Evolutionary conservation across 2,329 filamentous ascomycete genomes (phyloP).

Genomic region (Magnaporthiopsis rhizophila): DNA sequence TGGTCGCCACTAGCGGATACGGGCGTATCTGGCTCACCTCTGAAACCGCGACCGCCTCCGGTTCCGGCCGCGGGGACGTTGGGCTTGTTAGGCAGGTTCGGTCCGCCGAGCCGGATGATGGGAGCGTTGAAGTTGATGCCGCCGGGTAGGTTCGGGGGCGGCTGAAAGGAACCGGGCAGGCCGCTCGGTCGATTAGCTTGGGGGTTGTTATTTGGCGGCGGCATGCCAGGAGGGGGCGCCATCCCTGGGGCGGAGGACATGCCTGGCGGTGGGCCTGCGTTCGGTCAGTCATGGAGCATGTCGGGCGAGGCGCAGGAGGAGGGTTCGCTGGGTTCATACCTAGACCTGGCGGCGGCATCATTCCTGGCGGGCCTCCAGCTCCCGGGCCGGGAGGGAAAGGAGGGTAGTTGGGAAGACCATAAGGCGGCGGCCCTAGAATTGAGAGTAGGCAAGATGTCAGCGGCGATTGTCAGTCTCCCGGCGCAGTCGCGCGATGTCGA

Average conservation of each 20-base stretch:
- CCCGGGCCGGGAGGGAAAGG: constrained; percentile 54
- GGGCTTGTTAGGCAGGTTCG: constrained; percentile 57
- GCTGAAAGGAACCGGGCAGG: constrained; percentile 77
- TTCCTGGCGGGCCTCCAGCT: constrained; percentile 46
- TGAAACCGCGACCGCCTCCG: constrained; percentile 35
- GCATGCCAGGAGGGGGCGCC: constrained; percentile 68
- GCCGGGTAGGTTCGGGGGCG: constrained; percentile 85
- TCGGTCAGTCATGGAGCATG: constrained; percentile 14
- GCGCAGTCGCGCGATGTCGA: not conserved
- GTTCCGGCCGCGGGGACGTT: constrained; percentile 23
- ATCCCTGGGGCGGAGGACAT: constrained; percentile 76
- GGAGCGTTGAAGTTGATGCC: constrained; percentile 98
- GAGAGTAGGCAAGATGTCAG: constrained; percentile 1
- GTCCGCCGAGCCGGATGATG: constrained; percentile 88
- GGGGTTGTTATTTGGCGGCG: constrained; percentile 47
- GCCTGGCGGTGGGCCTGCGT: constrained; percentile 65
- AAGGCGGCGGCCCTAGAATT: constrained; percentile 49
- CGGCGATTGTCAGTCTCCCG: not conserved
- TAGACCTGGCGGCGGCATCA: constrained; percentile 74
- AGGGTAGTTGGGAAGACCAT: constrained; percentile 65
- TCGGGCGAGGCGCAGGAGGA: constrained; percentile 4
- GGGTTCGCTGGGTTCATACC: constrained; percentile 43
- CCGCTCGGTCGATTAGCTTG: constrained; percentile 74
- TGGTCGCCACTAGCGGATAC: constrained; percentile 25
- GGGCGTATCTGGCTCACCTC: constrained; percentile 34